phyloP scores from a whole-genome alignment of 371 early-diverging fungal genomes.

The Massospora cicadina region DNA sequence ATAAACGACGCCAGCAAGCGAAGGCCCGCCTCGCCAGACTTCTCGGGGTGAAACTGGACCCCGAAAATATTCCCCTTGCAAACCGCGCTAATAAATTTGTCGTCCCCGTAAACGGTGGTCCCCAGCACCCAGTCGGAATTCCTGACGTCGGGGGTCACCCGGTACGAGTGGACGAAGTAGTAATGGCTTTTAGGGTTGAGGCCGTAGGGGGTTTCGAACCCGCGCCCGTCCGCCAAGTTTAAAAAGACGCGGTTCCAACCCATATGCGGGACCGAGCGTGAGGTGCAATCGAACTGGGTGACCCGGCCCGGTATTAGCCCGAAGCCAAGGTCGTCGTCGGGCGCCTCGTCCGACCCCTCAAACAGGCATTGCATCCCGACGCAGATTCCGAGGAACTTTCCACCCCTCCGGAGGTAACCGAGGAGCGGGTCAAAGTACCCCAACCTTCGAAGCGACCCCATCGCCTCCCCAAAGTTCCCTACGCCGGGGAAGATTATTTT shows the following conservation, averaged over 20 bases:
- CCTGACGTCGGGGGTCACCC: conserved; percentile 40
- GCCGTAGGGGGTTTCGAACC: conserved; percentile 19
- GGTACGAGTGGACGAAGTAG: conserved; percentile 96
- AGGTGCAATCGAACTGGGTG: conserved; percentile 36
- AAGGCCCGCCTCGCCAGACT: conserved; percentile 80
- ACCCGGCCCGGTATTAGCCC: conserved; percentile 64
- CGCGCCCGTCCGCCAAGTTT: conserved; percentile 18
- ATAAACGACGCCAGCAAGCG: conserved; percentile 66
- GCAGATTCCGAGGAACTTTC: conserved; percentile 93
- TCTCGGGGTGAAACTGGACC: conserved; percentile 97
- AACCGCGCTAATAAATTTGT: conserved; percentile 67
- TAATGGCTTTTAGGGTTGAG: conserved; percentile 36
- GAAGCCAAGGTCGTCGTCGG: conserved; percentile 46
- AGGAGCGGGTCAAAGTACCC: conserved; percentile 66
- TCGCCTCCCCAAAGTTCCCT: conserved; percentile 87
- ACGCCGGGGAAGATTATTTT: conserved; percentile 97
- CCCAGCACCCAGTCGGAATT: conserved; percentile 46
- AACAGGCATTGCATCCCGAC: conserved; percentile 95
- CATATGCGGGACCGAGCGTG: conserved; percentile 90
- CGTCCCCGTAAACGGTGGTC: conserved; percentile 57
- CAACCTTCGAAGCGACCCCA: conserved; percentile 51
- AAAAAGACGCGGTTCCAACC: conserved; percentile 71
- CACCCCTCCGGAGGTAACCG: conserved; percentile 60
- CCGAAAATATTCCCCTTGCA: conserved; percentile 75
- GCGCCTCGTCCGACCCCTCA: conserved; percentile 72